A percentile compares a stretch with the other conserved stretches of the same genome.
phyloP scores from a whole-genome alignment of 2,329 filamentous ascomycete species.

The Chaetomium sp. region DNA sequence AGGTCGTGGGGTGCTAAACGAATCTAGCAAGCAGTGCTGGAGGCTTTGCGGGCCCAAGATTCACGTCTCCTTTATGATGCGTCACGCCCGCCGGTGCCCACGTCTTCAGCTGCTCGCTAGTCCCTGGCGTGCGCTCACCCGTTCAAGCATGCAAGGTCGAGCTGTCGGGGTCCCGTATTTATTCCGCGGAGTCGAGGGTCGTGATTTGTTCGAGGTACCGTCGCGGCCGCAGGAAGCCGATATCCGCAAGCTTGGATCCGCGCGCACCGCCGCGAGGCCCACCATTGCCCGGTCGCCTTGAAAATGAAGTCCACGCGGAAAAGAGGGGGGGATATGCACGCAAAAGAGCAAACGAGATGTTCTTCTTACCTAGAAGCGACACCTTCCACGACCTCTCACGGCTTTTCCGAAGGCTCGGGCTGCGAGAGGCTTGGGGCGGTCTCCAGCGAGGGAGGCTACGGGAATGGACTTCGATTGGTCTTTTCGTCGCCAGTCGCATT shows the following conservation, averaged over 20 bases:
- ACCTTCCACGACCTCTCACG: not conserved
- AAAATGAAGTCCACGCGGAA: conserved; percentile 5
- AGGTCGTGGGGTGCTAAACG: not conserved
- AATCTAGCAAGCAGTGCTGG: conserved; percentile 21
- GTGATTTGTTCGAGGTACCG: conserved; percentile 30
- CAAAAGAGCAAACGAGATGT: conserved; percentile 10
- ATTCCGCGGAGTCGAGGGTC: conserved; percentile 21
- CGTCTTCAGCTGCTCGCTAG: conserved; percentile 19
- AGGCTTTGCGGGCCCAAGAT: conserved; percentile 1
- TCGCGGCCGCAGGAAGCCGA: conserved; percentile 26
- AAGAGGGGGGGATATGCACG: conserved; percentile 9
- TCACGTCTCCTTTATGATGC: conserved; percentile 18
- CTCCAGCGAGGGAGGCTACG: not conserved
- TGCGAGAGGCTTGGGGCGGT: not conserved
- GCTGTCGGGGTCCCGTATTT: conserved; percentile 27
- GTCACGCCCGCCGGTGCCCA: conserved; percentile 6
- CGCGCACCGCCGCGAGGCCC: not conserved
- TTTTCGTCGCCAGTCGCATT: conserved; percentile 1
- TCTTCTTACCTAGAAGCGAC: conserved; percentile 19
- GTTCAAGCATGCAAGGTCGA: conserved; percentile 29
- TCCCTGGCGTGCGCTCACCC: conserved; percentile 20
- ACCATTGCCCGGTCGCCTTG: conserved; percentile 1
- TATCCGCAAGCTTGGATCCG: conserved; percentile 21
- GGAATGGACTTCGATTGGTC: conserved; percentile 3
- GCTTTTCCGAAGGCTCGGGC: not conserved